Evolutionary conservation across 225 moss, liverwort and hornwort genomes (phyloP).

Genomic region (Bryoerythrophyllum caledonicum): DNA sequence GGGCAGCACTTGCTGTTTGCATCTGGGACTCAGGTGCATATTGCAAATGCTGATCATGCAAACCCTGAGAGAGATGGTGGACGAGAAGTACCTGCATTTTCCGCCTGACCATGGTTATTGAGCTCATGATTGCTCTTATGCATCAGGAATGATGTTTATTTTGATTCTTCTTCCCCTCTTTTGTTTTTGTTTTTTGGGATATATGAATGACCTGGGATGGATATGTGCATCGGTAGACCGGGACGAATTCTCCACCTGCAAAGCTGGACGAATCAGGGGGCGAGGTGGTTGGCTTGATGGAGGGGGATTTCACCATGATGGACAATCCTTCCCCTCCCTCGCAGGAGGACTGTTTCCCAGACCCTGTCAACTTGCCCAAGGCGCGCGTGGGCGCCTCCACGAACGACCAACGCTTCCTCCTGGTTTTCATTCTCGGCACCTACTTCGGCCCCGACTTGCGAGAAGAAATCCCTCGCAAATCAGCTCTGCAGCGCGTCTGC

Average conservation of each 20-base stretch:
- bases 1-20: constrained; percentile 42
- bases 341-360: constrained; percentile 58
- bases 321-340: constrained; percentile 62
- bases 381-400: constrained; percentile 92
- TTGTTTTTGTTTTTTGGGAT: not conserved
- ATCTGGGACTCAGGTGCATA: constrained; percentile 28
- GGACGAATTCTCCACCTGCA: constrained; percentile 10
- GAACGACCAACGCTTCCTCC: constrained; percentile 87
- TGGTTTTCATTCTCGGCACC: constrained; percentile 91
- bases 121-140: not conserved
- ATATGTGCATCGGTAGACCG: constrained; percentile 28
- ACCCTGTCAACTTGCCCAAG: constrained; percentile 63
- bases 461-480: constrained; percentile 84
- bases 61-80: not conserved
- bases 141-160: no score
- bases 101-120: constrained; percentile 14
- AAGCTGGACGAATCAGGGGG: constrained; percentile 53
- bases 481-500: constrained; percentile 79
- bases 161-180: no score
- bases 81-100: no score
- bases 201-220: not conserved
- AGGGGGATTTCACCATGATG: constrained; percentile 75
- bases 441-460: constrained; percentile 95
- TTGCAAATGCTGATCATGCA: constrained; percentile 39
- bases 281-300: constrained; percentile 60